Percentiles rank a stretch among this genome's conserved stretches.
phyloP scores from a whole-genome alignment of 116 monocot species.

The Papilionanthe hybrid region DNA sequence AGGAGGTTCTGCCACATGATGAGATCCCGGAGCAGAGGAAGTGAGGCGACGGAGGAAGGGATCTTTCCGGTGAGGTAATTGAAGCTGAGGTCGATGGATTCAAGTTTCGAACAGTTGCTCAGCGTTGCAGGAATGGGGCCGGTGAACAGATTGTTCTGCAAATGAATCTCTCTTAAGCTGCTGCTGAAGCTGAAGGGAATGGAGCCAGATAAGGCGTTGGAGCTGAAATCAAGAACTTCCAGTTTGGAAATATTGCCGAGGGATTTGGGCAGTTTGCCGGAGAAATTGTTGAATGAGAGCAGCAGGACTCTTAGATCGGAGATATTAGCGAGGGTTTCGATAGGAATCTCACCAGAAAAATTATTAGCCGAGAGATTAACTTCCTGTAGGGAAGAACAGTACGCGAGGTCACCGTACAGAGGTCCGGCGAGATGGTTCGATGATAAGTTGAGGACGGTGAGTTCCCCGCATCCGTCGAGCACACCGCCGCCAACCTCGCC shows the following conservation, averaged over 20 bases:
- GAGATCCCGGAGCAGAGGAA: conserved; percentile 34
- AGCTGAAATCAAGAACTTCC: conserved; percentile 48
- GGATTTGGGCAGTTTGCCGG: conserved; percentile 13
- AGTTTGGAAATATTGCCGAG: conserved; percentile 25
- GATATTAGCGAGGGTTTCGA: conserved; percentile 24
- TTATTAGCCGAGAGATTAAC: conserved; percentile 69
- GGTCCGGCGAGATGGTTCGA: conserved; percentile 48
- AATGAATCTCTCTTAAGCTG: conserved; percentile 28
- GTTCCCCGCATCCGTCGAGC: conserved; percentile 11
- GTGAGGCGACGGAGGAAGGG: conserved; percentile 21
- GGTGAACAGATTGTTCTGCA: conserved; percentile 41
- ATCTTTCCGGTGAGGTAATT: conserved; percentile 42
- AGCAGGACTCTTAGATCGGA: conserved; percentile 29
- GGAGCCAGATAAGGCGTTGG: conserved; percentile 33
- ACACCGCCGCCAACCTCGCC: conserved; percentile 21
- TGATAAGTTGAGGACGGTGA: conserved; percentile 44
- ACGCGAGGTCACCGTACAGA: conserved; percentile 30
- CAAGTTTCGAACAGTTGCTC: conserved; percentile 36
- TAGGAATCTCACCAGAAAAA: conserved; percentile 64
- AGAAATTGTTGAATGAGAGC: conserved; percentile 28
- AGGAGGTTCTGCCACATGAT: conserved; percentile 54
- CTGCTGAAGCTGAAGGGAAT: conserved; percentile 13
- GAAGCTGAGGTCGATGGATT: conserved; percentile 52
- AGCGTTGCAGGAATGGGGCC: conserved; percentile 27
- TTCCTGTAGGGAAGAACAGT: conserved; percentile 30